Conservation (phyloP, 2,329 filamentous ascomycete species). For the Calycina herbarum region DNA sequence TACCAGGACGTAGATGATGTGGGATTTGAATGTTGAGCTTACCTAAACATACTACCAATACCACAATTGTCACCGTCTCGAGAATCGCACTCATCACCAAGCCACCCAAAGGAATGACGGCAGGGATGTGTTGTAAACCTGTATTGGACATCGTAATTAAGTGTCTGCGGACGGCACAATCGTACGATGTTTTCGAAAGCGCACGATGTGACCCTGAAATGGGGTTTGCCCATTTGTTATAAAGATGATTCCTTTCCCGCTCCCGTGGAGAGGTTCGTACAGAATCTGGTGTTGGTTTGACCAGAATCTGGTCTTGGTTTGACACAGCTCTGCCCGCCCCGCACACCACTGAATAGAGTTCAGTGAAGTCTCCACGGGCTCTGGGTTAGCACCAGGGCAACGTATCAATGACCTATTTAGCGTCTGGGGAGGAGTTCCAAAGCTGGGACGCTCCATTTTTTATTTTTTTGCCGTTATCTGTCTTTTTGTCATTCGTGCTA, state of each 20-base stretch:
- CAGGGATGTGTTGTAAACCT: conserved; percentile 13
- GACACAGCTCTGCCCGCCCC: neutral
- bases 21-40: conserved; percentile 3
- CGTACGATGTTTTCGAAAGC: neutral
- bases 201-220: neutral
- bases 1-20: too few relatives aligned
- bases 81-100: conserved; percentile 20
- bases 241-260: neutral
- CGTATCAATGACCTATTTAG: neutral
- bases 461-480: neutral
- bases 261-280: neutral
- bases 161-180: neutral
- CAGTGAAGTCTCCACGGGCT: neutral
- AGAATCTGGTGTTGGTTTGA: neutral
- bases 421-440: neutral
- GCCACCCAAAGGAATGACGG: conserved; percentile 40
- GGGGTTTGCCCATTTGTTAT: conserved; percentile 3
- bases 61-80: conserved; percentile 19
- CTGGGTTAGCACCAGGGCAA: neutral
- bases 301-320: neutral
- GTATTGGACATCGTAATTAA: neutral
- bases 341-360: neutral
- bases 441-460: neutral
- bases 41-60: conserved; percentile 26
- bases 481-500: neutral